Evolutionary conservation across 345 rosid species (phyloP), one percentile per base, ranked within the genome.

Genomic region (Chamaenerion angustifolium): DNA sequence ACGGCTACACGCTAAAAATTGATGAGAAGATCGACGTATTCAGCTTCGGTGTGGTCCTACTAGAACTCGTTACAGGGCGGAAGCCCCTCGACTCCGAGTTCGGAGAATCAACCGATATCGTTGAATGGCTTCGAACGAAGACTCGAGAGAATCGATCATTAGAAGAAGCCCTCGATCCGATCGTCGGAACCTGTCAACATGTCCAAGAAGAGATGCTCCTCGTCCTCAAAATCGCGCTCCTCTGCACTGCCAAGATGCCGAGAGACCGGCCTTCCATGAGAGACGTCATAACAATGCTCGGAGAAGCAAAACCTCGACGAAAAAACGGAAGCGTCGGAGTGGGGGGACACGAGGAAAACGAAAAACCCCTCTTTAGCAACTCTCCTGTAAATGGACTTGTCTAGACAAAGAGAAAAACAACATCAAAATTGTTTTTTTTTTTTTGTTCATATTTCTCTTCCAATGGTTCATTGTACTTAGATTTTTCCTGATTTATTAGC

Each of bases 161-260:
- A 57, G 93, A 81, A 62, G 79, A 71, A 60, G 69, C 77, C 57
- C 64, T 90, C 62, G 95, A 90, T 68, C 75, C 61, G 13, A 70
- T 60, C 17, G 69, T 82, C 47, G 98, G 96, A 56, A 83, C 70
- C 56, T 75, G 96, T 74, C 81, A 69, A 63, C 78, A 79, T 56
- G 95, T 90, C 35, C 94, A 80, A 69, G 95, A 86, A 66, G 95
- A 86, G 82, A 90, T 90, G 95, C 81, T 86, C 10, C 54, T 90
- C 31, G 95, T 90, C 27, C 77, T 83, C 48, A 80, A 82, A 23
- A 81, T 83, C 37, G 95, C 95, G 42, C 80, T 90, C 68, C 70
- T 83, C 11, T 90, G 94, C 65, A 83, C 94, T 0, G 79, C 95
- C 1, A 86, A 81, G 72, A 92, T 76, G 47, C 94, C 98, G 18